Conservation (phyloP, 169 alveolate genomes). For the Prorocentrum cordatum region DNA sequence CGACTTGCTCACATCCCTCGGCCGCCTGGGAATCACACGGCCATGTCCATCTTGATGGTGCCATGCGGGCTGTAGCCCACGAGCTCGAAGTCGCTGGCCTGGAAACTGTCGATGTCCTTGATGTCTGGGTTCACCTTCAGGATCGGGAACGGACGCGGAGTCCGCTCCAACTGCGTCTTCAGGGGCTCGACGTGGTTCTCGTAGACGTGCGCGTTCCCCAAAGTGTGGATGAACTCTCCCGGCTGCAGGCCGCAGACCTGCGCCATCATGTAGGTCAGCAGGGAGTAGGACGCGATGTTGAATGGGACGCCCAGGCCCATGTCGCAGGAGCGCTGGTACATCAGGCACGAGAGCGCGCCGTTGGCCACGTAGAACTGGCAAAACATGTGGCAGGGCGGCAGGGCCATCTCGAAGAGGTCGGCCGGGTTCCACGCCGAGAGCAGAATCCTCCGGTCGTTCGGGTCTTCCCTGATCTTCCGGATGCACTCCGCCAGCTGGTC, state of each 20-base stretch:
- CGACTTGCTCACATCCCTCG: no score
- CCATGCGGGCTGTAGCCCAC: constrained; percentile 84
- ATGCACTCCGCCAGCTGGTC: constrained; percentile 66
- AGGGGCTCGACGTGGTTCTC: constrained; percentile 89
- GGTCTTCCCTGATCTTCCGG: constrained; percentile 43
- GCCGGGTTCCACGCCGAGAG: constrained; percentile 62
- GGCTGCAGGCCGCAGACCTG: constrained; percentile 76
- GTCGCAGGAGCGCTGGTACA: constrained; percentile 96
- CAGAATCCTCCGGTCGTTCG: constrained; percentile 32
- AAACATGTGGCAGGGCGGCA: constrained; percentile 97
- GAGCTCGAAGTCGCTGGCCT: constrained; percentile 83
- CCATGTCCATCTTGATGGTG: constrained; percentile 73
- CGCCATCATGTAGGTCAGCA: constrained; percentile 92
- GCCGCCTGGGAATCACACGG: constrained; percentile 64
- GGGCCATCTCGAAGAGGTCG: constrained; percentile 91
- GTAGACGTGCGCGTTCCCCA: constrained; percentile 96
- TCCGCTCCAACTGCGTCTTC: constrained; percentile 84
- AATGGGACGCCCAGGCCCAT: constrained; percentile 98
- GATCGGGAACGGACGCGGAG: constrained; percentile 95
- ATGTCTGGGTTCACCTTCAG: constrained; percentile 84
- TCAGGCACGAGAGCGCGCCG: constrained; percentile 87
- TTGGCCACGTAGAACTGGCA: constrained; percentile 90
- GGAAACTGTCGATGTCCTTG: constrained; percentile 85
- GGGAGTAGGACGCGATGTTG: constrained; percentile 95
- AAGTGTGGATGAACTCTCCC: constrained; percentile 88